Base-by-base conservation (phyloP, 495 filamentous ascomycete genomes). In the Penicillium goetzii region DNA sequence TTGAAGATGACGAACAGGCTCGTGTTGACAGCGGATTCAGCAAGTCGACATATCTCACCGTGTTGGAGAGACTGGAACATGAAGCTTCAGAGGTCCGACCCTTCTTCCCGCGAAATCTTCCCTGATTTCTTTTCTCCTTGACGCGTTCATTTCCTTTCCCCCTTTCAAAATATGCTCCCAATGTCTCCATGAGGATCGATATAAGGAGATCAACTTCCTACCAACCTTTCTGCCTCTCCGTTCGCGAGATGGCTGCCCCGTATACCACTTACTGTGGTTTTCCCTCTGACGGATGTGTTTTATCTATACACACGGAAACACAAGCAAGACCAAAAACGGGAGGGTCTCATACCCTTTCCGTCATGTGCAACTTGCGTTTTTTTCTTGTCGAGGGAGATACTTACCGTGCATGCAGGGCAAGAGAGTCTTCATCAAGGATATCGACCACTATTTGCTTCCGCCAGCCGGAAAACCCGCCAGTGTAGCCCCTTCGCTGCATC, bases 391-490 rank as follows among this genome's bases (percentile, higher is more conserved):
- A 59, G 56, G 53, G 50, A 56, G 62, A 72, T 67, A 75, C 79
- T 83, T 78, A 83, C 75, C 74, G 62, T 68, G 32, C 23, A 60
- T 62, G 43, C 63, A 78, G 68, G 72, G 78, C 66, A 97, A 97
- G 78, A 89, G 95, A 60, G 76, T 97, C 67, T 96, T 98, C 81
- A 95, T 99, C 85, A 99, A 99, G 75, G 95, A 98, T 75, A 99
- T 99, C 71, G 85, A 89, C 40, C 87, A 97, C 74, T 97, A 97
- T 73, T 79, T 97, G 47, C 77, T 94, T 59, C 92, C 94, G 6
- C 93, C 92, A 3, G 72, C 88, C 63, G 78, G 80, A n/a, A 81
- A 88, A 58, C 80, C 83, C 19, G 85, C 90, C 43, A 81, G 76
- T 38, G 87, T 94, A 59, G 91, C 92, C 21, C 92, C 91, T 2